These are phyloP conservation scores for Komagataella pastoris DNA, from an alignment of 805 yeast genomes.

Conservation along the genomic window DNA sequence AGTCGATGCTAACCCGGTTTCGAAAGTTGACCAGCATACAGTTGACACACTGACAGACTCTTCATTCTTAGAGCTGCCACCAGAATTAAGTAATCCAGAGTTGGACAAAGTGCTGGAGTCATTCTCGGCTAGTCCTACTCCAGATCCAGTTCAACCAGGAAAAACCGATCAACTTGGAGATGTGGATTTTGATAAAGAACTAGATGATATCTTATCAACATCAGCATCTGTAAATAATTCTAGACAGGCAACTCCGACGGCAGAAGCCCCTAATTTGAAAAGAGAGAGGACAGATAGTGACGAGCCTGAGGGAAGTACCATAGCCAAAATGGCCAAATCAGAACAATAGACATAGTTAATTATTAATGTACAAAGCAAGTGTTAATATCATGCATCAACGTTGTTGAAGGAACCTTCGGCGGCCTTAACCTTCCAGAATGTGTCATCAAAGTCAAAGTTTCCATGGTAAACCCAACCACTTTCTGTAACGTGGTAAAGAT, in stretches of 20 bases:
- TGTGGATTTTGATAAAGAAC: not conserved
- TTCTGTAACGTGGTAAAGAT: constrained; percentile 86
- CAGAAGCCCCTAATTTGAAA: not conserved
- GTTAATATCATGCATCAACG: constrained; percentile 32
- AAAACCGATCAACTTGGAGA: not conserved
- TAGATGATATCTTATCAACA: not conserved
- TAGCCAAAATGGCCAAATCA: not conserved
- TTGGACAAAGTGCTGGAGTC: constrained; percentile 8
- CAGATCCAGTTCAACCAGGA: not conserved
- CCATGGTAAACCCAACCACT: constrained; percentile 95
- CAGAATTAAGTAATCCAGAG: constrained; percentile 4
- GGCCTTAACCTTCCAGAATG: constrained; percentile 86
- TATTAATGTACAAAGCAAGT: not conserved
- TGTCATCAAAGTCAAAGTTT: constrained; percentile 80
- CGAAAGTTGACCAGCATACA: not conserved
- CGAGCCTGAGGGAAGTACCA: not conserved
- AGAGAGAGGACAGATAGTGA: not conserved
- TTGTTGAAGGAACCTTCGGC: constrained; percentile 83
- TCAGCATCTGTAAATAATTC: not conserved
- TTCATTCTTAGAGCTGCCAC: not conserved
- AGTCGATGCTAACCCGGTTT: not conserved
- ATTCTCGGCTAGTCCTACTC: constrained; percentile 7
- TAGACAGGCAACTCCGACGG: not conserved
- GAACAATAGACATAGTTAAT: not conserved
- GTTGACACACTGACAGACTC: not conserved